A percentile compares a stretch with the other conserved stretches of the same genome.
Conservation (phyloP, 805 yeast genomes). For the Diddensiella transvaalensis region DNA sequence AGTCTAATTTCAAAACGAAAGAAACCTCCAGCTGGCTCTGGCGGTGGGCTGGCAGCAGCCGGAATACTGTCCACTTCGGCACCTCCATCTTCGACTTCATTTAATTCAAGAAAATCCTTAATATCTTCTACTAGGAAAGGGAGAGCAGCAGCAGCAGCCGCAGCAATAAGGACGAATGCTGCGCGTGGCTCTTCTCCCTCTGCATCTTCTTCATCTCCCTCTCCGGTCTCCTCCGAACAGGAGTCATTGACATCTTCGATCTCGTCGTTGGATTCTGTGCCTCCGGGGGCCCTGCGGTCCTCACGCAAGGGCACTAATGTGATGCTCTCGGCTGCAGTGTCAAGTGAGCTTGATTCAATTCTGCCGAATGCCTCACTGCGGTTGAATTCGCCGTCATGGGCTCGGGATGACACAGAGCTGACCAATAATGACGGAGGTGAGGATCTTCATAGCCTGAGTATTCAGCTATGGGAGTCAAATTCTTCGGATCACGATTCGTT, state of each 20-base stretch:
- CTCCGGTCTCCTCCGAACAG: constrained; percentile 4
- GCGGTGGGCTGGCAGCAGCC: constrained; percentile 11
- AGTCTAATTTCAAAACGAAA: constrained; percentile 21
- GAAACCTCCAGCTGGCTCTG: constrained; percentile 17
- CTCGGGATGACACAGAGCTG: neutral
- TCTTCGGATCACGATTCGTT: constrained; percentile 4
- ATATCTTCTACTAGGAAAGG: neutral
- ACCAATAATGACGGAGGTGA: neutral
- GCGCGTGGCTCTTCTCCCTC: constrained; percentile 6
- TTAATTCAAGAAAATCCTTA: neutral
- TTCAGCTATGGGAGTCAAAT: constrained; percentile 1
- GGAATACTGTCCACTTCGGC: constrained; percentile 13
- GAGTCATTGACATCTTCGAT: neutral
- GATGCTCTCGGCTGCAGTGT: constrained; percentile 11
- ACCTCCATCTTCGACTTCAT: constrained; percentile 4
- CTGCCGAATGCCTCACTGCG: constrained; percentile 1
- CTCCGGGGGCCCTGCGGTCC: constrained; percentile 4
- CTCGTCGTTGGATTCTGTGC: neutral
- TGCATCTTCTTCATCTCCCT: constrained; percentile 12
- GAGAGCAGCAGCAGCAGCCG: too few relatives aligned
- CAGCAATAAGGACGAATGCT: too few relatives aligned
- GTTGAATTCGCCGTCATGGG: neutral
- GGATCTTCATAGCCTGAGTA: too few relatives aligned
- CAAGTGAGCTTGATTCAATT: neutral
- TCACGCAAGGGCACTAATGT: constrained; percentile 8